Evolutionary conservation across 2,329 filamentous ascomycete species (phyloP).

Genomic region (Exutisphaerella laricina): DNA sequence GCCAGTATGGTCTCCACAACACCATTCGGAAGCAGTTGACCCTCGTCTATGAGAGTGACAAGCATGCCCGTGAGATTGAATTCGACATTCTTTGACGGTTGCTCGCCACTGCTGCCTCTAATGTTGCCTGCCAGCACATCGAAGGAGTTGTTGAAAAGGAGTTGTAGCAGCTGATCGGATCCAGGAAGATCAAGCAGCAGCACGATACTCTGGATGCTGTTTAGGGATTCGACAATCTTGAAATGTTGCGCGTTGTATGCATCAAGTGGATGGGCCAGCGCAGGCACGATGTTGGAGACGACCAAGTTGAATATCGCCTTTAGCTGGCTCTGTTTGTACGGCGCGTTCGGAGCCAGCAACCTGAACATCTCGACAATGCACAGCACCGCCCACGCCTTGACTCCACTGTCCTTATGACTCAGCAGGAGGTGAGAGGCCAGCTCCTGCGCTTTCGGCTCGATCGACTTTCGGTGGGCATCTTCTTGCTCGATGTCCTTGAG

Average conservation of each 20-base stretch:
- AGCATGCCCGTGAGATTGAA: constrained; percentile 86
- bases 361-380: constrained; percentile 91
- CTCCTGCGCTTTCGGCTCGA: constrained; percentile 77
- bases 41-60: constrained; percentile 81
- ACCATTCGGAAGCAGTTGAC: constrained; percentile 66
- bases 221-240: constrained; percentile 80
- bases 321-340: constrained; percentile 82
- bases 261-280: constrained; percentile 77
- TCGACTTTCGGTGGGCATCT: constrained; percentile 72
- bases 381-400: constrained; percentile 80
- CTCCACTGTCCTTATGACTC: constrained; percentile 86
- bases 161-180: constrained; percentile 69
- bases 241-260: constrained; percentile 91
- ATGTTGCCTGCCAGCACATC: constrained; percentile 79
- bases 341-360: constrained; percentile 89
- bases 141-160: constrained; percentile 83
- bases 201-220: constrained; percentile 90
- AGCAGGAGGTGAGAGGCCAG: constrained; percentile 76
- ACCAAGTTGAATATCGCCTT: constrained; percentile 96
- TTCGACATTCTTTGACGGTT: constrained; percentile 87
- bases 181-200: constrained; percentile 83
- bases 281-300: constrained; percentile 74
- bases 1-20: constrained; percentile 92
- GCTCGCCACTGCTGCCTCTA: constrained; percentile 69
- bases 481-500: constrained; percentile 83